Conservation (phyloP, 495 filamentous ascomycete species). For the Lentithecium fluviatile region DNA sequence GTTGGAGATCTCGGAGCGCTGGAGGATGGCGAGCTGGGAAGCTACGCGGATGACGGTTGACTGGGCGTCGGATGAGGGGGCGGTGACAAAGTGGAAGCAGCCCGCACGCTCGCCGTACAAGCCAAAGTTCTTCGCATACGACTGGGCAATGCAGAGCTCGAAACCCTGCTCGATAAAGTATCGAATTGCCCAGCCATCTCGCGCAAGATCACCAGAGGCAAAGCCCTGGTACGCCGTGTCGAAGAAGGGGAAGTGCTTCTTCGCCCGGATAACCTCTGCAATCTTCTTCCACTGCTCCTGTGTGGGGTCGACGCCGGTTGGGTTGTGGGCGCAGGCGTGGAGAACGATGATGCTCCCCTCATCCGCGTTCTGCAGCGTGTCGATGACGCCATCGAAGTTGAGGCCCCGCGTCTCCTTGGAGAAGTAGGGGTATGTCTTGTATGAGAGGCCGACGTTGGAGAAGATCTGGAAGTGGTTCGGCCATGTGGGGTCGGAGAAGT, state of each 20-base stretch:
- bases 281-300: slow-evolving; percentile 92
- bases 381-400: slow-evolving; percentile 85
- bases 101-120: slow-evolving; percentile 95
- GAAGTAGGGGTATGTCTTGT: slow-evolving; percentile 92
- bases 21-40: slow-evolving; percentile 88
- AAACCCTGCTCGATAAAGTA: slow-evolving; percentile 94
- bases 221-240: slow-evolving; percentile 98
- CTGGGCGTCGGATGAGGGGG: slow-evolving; percentile 63
- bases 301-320: slow-evolving; percentile 94
- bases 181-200: slow-evolving; percentile 85
- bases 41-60: slow-evolving; percentile 66
- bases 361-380: slow-evolving; percentile 64
- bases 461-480: slow-evolving; percentile 99
- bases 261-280: slow-evolving; percentile 67
- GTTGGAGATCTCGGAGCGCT: slow-evolving; percentile 96
- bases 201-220: slow-evolving; percentile 81
- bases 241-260: slow-evolving; percentile 96
- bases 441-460: slow-evolving; percentile 76
- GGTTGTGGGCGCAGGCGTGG: slow-evolving; percentile 97
- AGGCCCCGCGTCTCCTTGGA: slow-evolving; percentile 79
- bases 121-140: slow-evolving; percentile 98
- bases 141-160: slow-evolving; percentile 93
- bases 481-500: slow-evolving; percentile 94
- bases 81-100: slow-evolving; percentile 91
- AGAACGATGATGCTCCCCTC: slow-evolving; percentile 82